Percentiles rank a stretch among this genome's conserved stretches.
Evolutionary conservation across 2,329 filamentous ascomycete species (phyloP).

Genomic region (Didymella glomerata): DNA sequence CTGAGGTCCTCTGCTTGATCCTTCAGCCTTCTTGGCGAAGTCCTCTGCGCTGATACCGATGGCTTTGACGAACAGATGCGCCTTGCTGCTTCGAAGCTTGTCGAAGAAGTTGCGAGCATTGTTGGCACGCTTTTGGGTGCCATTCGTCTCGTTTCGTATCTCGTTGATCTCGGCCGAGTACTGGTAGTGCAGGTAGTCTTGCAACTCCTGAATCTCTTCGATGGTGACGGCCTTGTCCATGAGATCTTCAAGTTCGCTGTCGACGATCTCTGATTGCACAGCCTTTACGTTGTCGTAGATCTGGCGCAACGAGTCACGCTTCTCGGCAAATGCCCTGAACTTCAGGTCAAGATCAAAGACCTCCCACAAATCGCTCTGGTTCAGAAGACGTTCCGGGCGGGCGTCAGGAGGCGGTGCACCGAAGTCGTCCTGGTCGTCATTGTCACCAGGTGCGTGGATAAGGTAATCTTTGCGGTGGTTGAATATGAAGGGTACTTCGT

Average conservation of each 20-base stretch:
- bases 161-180: conserved; percentile 88
- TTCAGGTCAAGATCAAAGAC: conserved; percentile 95
- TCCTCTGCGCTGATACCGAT: conserved; percentile 91
- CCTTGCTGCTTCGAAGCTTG: conserved; percentile 79
- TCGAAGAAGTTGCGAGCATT: conserved; percentile 83
- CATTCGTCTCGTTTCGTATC: conserved; percentile 70
- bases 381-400: conserved; percentile 84
- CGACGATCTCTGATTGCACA: conserved; percentile 66
- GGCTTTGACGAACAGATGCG: conserved; percentile 82
- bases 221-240: conserved; percentile 81
- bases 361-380: conserved; percentile 93
- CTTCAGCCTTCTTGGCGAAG: conserved; percentile 84
- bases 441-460: conserved; percentile 79
- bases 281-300: conserved; percentile 77
- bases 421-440: conserved; percentile 66
- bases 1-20: conserved; percentile 72
- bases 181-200: conserved; percentile 96
- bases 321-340: conserved; percentile 90
- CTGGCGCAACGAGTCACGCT: conserved; percentile 83
- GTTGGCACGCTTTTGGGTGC: conserved; percentile 81
- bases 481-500: conserved; percentile 97
- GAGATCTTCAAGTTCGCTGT: conserved; percentile 82
- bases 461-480: conserved; percentile 98
- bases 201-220: conserved; percentile 95
- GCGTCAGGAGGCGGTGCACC: conserved; percentile 77